A percentile compares a stretch with the other conserved stretches of the same genome.
Conservation (phyloP, 495 filamentous ascomycete genomes). For the Neurospora tetrasperma region DNA sequence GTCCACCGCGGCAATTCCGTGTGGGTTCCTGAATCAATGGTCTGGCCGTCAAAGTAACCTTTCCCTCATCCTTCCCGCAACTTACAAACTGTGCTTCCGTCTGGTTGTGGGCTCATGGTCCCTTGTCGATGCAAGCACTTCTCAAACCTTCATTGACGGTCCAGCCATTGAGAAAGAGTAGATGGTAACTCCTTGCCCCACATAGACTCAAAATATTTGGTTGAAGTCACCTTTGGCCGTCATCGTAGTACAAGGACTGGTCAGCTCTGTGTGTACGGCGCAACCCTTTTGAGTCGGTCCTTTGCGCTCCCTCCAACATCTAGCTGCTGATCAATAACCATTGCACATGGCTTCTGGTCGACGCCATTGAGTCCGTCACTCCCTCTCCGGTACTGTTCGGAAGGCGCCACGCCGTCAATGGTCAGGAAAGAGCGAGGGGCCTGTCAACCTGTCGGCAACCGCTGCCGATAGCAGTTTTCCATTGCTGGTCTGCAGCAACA, state of each 20-base stretch:
- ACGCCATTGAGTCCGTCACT: background rate
- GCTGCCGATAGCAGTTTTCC: background rate
- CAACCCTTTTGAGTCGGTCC: background rate
- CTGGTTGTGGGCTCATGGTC: background rate
- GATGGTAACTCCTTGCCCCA: background rate
- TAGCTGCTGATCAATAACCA: background rate
- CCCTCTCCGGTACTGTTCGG: background rate
- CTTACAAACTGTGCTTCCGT: slow-evolving; percentile 1
- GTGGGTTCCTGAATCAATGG: background rate
- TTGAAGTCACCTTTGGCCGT: slow-evolving; percentile 17
- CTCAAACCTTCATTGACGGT: slow-evolving; percentile 5
- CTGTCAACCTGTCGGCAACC: background rate
- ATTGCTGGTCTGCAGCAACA: background rate
- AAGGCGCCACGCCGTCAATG: background rate
- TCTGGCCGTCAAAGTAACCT: slow-evolving; percentile 2
- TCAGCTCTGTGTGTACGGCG: slow-evolving; percentile 6
- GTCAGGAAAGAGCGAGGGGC: background rate
- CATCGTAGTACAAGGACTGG: slow-evolving; percentile 21
- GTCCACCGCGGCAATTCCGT: slow-evolving; percentile 1
- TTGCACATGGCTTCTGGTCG: background rate
- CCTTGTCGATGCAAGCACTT: slow-evolving; percentile 14
- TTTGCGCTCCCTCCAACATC: background rate
- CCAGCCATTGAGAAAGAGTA: background rate
- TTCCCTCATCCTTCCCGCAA: slow-evolving; percentile 10
- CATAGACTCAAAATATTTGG: slow-evolving; percentile 6